These are phyloP conservation scores for Calonectria ilicicola DNA, from an alignment of 2,329 filamentous ascomycete species.

Conservation along the genomic window DNA sequence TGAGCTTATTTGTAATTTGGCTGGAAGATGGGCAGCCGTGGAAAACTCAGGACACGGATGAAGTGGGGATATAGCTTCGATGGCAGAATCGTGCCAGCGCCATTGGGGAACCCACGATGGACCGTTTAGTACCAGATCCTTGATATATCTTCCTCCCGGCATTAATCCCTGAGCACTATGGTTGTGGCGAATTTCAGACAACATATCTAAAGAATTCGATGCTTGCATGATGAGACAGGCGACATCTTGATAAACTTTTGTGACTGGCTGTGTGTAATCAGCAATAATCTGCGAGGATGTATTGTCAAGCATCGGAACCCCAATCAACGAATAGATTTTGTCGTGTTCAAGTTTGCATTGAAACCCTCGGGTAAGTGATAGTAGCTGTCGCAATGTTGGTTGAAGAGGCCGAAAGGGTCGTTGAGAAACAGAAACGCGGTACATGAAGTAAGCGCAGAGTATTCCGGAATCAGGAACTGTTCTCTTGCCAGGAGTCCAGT, in stretches of 20 bases:
- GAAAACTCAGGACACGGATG: neutral
- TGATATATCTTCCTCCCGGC: neutral
- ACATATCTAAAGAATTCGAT: neutral
- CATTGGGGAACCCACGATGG: constrained; percentile 12
- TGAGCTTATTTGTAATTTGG: neutral
- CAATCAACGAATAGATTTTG: neutral
- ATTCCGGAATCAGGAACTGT: neutral
- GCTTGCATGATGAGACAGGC: neutral
- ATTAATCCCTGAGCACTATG: neutral
- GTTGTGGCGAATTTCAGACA: neutral
- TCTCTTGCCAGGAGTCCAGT: neutral
- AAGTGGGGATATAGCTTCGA: neutral
- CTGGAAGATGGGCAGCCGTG: neutral
- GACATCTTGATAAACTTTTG: neutral
- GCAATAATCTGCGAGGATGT: neutral
- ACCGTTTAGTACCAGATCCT: neutral
- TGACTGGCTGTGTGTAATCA: neutral
- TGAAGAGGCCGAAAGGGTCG: neutral
- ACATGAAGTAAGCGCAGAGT: constrained; percentile 14
- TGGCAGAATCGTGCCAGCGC: neutral
- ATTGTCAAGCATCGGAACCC: neutral
- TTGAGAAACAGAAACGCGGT: constrained; percentile 10
- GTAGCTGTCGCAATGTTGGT: neutral
- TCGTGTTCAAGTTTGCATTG: neutral
- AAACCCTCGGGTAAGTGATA: neutral